phyloP scores from a whole-genome alignment of 139 green algal genomes.

The Auxenochlorella pyrenoidosa region DNA sequence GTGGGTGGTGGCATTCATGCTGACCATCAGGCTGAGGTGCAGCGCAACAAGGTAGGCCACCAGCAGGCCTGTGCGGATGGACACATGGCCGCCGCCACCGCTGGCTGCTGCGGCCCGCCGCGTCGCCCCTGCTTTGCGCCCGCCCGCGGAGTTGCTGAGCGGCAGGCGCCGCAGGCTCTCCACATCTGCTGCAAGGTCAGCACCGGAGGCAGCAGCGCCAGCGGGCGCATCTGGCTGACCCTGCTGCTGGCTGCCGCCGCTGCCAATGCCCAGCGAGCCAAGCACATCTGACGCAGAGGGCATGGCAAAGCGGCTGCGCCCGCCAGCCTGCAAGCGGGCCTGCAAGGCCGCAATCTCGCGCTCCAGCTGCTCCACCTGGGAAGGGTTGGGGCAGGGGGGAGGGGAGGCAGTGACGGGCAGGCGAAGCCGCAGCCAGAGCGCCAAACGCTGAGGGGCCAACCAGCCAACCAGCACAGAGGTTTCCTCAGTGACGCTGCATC shows the following conservation, averaged over 20 bases:
- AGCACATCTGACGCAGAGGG: background rate
- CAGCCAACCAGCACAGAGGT: background rate
- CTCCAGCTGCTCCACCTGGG: slow-evolving; percentile 20
- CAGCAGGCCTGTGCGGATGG: slow-evolving; percentile 6
- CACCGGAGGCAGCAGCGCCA: background rate
- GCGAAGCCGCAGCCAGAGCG: background rate
- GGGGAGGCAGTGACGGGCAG: background rate
- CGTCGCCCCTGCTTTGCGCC: background rate
- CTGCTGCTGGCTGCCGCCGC: background rate
- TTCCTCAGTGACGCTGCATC: background rate
- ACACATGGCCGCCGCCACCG: background rate
- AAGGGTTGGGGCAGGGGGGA: background rate
- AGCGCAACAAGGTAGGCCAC: background rate
- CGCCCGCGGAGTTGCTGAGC: background rate
- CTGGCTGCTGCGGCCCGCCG: background rate
- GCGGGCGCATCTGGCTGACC: background rate
- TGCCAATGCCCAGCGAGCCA: slow-evolving; percentile 7
- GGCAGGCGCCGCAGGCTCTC: slow-evolving; percentile 17
- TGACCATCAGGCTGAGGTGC: slow-evolving; percentile 4
- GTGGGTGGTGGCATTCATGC: slow-evolving; percentile 9
- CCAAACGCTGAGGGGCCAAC: background rate
- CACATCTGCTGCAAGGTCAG: background rate
- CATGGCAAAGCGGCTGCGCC: background rate
- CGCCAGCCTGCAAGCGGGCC: background rate
- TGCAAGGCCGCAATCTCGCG: background rate